Base-by-base conservation (phyloP, 2,329 filamentous ascomycete species). In the Pseudopithomyces maydicus region DNA sequence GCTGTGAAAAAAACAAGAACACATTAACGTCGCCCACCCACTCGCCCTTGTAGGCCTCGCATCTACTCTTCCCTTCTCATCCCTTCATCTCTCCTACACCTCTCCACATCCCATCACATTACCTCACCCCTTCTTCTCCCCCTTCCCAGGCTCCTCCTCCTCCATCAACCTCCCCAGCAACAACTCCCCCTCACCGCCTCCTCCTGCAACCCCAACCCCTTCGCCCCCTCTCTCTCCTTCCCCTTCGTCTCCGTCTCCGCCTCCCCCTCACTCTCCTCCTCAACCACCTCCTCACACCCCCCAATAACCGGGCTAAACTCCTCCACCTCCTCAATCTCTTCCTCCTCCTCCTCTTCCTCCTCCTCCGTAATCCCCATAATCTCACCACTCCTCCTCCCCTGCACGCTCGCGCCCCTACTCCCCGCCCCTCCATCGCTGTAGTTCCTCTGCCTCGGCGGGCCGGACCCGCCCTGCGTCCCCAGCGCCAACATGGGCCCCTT, bases 361-460 rank as follows among this genome's bases (percentile, higher is more conserved):
- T 78, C 76, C 46, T 74, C 77, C 12, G 68, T 72, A 42, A 74
- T 80, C 33, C 90, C 89, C n/a, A 88, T 88, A 52, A 91, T 88
- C 75, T 93, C 90, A 8, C 87, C 88, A 53, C 89, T 92, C 22
- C 87, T 79, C 26, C 90, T 80, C 0, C 89, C 89, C 49, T 88
- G 76, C 2, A 86, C 84, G 65, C 89, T 92, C 1, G 84, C 84
- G 6, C 75, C 76, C 4, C 78, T 53, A 41, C 63, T 66, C 2
- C 58, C 59, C 4, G 56, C 48, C 2, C 44, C 41, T 1, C 44
- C 45, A 2, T 42, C 41, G 20, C 35, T 17, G 11, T 8, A 42
- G 22, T 15, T n/a, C 14, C 47, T n/a, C n/a, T n/a, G n/a, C n/a
- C n/a, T n/a, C n/a, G n/a, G n/a, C 22, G 15, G n/a, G 12, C 47